Base-by-base conservation (phyloP, 2,329 filamentous ascomycete genomes). In the Venturiaceae sp. region DNA sequence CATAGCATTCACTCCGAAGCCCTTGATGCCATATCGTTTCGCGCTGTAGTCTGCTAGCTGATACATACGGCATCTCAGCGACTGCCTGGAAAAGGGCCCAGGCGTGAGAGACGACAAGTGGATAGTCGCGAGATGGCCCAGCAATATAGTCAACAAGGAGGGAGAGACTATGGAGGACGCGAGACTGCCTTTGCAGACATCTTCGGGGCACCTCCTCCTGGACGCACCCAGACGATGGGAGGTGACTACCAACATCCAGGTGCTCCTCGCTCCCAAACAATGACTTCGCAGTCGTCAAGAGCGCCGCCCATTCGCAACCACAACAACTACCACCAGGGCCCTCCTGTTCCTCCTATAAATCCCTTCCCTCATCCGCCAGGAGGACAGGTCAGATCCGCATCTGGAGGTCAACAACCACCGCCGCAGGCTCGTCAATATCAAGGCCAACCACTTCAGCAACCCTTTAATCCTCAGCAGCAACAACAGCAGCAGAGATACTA, bases 141-240 rank as follows among this genome's bases (percentile, higher is more conserved):
- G 70, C 83, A 86, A 70, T 82, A 85, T 74, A 75, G 80, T 69
- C 72, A 79, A 64, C 83, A 84, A 68, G 80, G 83, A 70, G 81
- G 82, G 66, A 78, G 83, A 70, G 78, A 80, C 67, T 79, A 83
- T 72, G 71, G 71, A 63, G 89, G 94, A 75, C 87, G 94, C 75
- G 92, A 99, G 83, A 90, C 90, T 65, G 94, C 92, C 64, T 99
- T 95, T 74, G 90, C 88, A 64, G 92, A 92, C 75, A 97, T 97
- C 70, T 99, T 97, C 71, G 94, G 92, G 65, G 85, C 85, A 63
- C 82, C 89, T 63, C 91, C 90, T 63, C 90, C 50, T 26, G 52
- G 32, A 44, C 23, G 34, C 23, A 50, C 44, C 23, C 44, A 50
- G 44, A 50, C 44, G 6, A 50, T 50, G 44, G 44, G 44, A 50